phyloP scores from a whole-genome alignment of 495 filamentous ascomycete species.

The Hypoxylon cercidicola region DNA sequence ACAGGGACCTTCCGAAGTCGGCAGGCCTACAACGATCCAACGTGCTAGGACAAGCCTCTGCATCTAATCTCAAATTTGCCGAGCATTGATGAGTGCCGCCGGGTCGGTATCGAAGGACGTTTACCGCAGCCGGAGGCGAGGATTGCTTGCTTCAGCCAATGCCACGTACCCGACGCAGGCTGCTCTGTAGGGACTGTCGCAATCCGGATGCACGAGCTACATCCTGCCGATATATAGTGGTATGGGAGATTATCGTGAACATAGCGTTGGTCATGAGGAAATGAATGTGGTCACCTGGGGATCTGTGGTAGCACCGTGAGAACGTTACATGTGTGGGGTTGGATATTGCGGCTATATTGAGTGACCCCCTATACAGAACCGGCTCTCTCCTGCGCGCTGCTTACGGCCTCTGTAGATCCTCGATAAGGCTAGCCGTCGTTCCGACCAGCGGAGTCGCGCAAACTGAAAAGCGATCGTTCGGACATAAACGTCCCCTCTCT shows the following conservation, averaged over 20 bases:
- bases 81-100: slow-evolving; percentile 39
- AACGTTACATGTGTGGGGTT: slow-evolving; percentile 45
- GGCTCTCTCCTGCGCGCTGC: slow-evolving; percentile 8
- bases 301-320: slow-evolving; percentile 30
- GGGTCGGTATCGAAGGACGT: slow-evolving; percentile 35
- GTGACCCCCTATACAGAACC: slow-evolving; percentile 1
- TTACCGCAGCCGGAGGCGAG: slow-evolving; percentile 26
- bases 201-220: slow-evolving; percentile 28
- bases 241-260: slow-evolving; percentile 9
- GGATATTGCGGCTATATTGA: slow-evolving; percentile 41
- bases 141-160: slow-evolving; percentile 7
- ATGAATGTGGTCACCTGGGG: slow-evolving; percentile 26
- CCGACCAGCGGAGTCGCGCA: slow-evolving; percentile 9
- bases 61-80: slow-evolving; percentile 21
- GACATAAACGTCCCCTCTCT: neutral
- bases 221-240: slow-evolving; percentile 14
- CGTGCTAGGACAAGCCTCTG: neutral
- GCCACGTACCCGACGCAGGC: slow-evolving; percentile 26
- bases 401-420: slow-evolving; percentile 8
- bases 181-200: slow-evolving; percentile 36
- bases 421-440: slow-evolving; percentile 6
- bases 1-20: too few species aligned
- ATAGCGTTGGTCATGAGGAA: slow-evolving; percentile 13
- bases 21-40: neutral
- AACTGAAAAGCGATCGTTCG: neutral